Base-by-base conservation (phyloP, 208 protist species). In the Phytomonas sp. region DNA sequence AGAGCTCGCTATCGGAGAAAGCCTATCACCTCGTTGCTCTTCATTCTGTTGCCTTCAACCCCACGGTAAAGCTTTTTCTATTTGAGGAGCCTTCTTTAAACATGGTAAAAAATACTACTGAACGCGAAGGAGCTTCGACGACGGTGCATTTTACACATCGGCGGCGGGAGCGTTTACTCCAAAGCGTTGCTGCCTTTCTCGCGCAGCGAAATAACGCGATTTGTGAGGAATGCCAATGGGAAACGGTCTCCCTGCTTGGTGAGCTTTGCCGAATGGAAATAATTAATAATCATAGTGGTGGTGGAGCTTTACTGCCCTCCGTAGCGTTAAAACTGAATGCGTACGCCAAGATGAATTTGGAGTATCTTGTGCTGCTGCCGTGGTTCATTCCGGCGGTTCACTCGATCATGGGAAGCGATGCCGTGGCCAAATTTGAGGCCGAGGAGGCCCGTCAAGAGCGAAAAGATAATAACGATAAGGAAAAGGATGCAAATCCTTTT, bases 1-100 rank as follows among this genome's bases (percentile, higher is more conserved):
- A 79, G 52, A 73, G 76, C 11, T 37, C 71, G 23, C 72, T 83
- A 69, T 75, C 89, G 59, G 69, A 79, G 31, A 83, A 86, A 60
- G 81, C 88, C 29, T 92, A 94, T 76, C 78, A 89, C 75, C 75
- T 92, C 34, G 82, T 94, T 19, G 88, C 88, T 2, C 81, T 94
- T 73, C 84, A 78, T 77, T 90, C 83, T 19, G 82, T 94, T 23
- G 84, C 82, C 69, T 94, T 94, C 69, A 84, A 94, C 68, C 79
- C 86, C 12, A 83, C 74, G 40, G 88, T 94, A n/a, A 94, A 94
- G 67, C 84, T 91, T 6, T 91, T 84, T 70, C 75, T 91, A 32
- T 94, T 81, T 71, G 86, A 94, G 37, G 73, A 84, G 30, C 40
- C 75, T 0, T 26, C 40, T n/a, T 74, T 33, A 34, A 62, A 62